Evolutionary conservation across 179 eudicot species (phyloP).

Genomic region (Corrigiola litoralis): DNA sequence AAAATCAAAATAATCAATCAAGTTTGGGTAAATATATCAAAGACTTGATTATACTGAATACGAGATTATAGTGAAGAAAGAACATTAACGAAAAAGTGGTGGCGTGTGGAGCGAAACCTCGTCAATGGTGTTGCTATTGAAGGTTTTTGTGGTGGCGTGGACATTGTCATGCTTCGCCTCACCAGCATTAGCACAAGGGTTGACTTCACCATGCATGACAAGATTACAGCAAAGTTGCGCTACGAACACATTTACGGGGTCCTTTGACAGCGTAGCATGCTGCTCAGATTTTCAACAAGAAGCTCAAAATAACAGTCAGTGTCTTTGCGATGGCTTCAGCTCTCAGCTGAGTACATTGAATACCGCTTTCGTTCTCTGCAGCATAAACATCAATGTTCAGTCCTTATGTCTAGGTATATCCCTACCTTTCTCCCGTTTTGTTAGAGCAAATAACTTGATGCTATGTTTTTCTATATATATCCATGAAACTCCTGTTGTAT

Average conservation of each 20-base stretch:
- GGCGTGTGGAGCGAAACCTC: too few relatives aligned
- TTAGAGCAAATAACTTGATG: too few relatives aligned
- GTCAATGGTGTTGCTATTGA: neutral
- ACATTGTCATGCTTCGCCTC: neutral
- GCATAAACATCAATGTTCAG: neutral
- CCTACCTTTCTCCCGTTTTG: too few relatives aligned
- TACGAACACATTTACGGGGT: neutral
- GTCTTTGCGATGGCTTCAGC: neutral
- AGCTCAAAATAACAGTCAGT: neutral
- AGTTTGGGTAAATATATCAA: too few relatives aligned
- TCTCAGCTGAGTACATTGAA: neutral
- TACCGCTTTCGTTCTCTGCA: neutral
- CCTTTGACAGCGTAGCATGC: neutral
- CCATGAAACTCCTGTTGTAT: too few relatives aligned
- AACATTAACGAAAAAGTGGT: too few relatives aligned
- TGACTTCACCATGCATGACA: neutral
- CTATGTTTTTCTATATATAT: too few relatives aligned
- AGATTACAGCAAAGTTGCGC: neutral
- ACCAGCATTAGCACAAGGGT: slow-evolving; percentile 2
- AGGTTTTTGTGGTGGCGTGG: neutral
- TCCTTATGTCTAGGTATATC: neutral
- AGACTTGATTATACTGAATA: too few relatives aligned
- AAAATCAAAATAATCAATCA: too few relatives aligned
- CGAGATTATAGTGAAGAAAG: too few relatives aligned
- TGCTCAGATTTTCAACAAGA: neutral